These are phyloP conservation scores for Meira nashicola DNA, from an alignment of 1,284 basidiomycete genomes.

Conservation along the genomic window DNA sequence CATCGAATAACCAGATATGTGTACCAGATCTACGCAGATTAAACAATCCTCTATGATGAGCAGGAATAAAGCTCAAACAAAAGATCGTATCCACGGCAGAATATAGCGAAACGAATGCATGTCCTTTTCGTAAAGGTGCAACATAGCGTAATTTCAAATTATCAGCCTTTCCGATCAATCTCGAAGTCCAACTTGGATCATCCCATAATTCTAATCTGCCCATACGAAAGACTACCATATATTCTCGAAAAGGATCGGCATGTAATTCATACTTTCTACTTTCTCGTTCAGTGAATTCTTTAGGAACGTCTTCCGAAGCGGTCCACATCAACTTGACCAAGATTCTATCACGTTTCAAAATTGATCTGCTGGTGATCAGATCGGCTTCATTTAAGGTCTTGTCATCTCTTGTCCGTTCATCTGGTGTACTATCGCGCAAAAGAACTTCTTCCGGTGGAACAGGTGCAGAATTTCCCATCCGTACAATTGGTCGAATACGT, in stretches of 20 bases:
- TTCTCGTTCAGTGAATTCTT: constrained; percentile 65
- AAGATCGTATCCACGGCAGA: constrained; percentile 76
- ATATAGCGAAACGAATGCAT: constrained; percentile 69
- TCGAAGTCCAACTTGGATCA: constrained; percentile 60
- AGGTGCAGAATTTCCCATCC: constrained; percentile 30
- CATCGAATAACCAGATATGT: constrained; percentile 73
- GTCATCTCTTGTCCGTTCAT: not conserved
- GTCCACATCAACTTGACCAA: constrained; percentile 68
- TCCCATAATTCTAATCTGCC: constrained; percentile 71
- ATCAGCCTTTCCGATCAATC: constrained; percentile 26
- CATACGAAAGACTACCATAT: constrained; percentile 71
- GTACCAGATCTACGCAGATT: constrained; percentile 59
- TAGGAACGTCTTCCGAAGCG: constrained; percentile 58
- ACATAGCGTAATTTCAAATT: constrained; percentile 63
- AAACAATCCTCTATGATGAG: constrained; percentile 56
- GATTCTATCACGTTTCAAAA: constrained; percentile 68
- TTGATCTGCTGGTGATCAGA: constrained; percentile 24
- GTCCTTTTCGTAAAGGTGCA: constrained; percentile 62
- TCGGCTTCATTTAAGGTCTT: constrained; percentile 7
- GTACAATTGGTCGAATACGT: not conserved
- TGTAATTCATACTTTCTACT: constrained; percentile 59
- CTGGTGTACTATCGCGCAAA: constrained; percentile 15
- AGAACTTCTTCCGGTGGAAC: constrained; percentile 38
- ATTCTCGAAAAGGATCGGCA: constrained; percentile 70
- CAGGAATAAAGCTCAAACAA: constrained; percentile 61